Evolutionary conservation across 78 protist species (phyloP), one percentile per base, ranked within the genome.

Genomic region (Pelomyxa schiedti): DNA sequence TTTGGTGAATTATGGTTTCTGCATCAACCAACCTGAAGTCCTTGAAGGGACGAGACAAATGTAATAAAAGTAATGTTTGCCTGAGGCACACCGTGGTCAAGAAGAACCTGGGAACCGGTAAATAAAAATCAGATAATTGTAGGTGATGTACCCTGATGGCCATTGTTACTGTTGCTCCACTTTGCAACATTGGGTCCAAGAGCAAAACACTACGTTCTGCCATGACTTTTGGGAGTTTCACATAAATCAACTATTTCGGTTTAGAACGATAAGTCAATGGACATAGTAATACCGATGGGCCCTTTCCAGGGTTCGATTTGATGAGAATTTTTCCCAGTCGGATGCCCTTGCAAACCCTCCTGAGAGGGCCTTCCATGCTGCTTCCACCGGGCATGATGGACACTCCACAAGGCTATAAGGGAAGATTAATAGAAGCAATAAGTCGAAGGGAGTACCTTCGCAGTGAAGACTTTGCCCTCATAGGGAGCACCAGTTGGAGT

Each of bases 281-380:
- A 68, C 22, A 47, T n/a, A 6, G 4, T 39, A 68, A 2, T 39
- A 28, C 70, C 69, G 37, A 66, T 70, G 71, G 63, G 65, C 78
- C 69, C 32, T 69, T 89, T 9, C 64, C 82, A 35, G 81, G 91
- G 52, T 89, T 85, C 8, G 89, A 67, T 66, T 86, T 90, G 72
- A 90, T 90, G 63, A 90, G 82, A 68, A 90, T 77, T 52, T 90
- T 90, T 22, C 94, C 94, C 58, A 78, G 80, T 40, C 85, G 78
- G 40, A 90, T 85, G 70, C 76, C 86, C 37, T 85, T 72, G 75
- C 91, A 85, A 35, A 81, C 69, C 6, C 72, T 63, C 28, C 92
- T 69, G 8, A 90, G 66, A 32, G 89, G 90, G n/a, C 37, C 64
- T 43, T 87, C 94, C 94, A 90, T 90, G 22, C 83, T 47, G 72